Evolutionary conservation across 768 basidiomycete genomes (phyloP), one percentile per base, ranked within the genome.

Genomic region (Mycena latifolia): DNA sequence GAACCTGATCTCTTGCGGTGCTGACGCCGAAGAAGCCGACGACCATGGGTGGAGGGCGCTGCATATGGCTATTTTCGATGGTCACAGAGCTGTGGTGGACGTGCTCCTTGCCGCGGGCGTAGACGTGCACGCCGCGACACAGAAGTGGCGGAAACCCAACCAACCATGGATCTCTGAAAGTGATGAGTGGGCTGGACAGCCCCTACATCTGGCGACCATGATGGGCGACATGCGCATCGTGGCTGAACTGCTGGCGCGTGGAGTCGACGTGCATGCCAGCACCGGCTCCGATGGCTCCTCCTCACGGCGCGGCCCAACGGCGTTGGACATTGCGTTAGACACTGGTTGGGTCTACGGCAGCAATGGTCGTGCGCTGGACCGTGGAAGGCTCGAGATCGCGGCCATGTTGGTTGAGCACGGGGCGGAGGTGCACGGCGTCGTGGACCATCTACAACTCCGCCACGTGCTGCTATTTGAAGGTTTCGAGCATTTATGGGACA

Each of bases 401-500:
- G 15, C 27, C 15, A 66, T 54, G 45, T 61, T 51, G 54, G 52
- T 61, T 18, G 39, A 54, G 45, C 28, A 18, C 17, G 50, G 65
- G 45, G 55, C 50, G 28, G 51, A 60, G 31, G 48, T 57, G 45
- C 43, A 11, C 20, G 65, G 65, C 14, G 59, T 55, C 22, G 65
- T 25, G 25, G 45, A 55, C 28, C 59, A 39, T n/a, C 17, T 66
- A 15, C 8, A 33, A 28, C 35, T 62, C 6, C 45, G 55, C 14
- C 59, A 66, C 25, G 59, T 66, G 24, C n/a, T 48, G 31, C 51
- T 24, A 46, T 66, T 66, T 29, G 65, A 61, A 46, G 65, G 60
- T n/a, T 55, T 55, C 29, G 65, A 66, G 55, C 59, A 43, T 28
- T 24, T 66, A 14, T 66, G 65, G 65, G 33, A 60, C 57, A 66